These are phyloP conservation scores for Smallanthus sonchifolius DNA, from an alignment of 129 eudicot genomes.

Conservation along the genomic window DNA sequence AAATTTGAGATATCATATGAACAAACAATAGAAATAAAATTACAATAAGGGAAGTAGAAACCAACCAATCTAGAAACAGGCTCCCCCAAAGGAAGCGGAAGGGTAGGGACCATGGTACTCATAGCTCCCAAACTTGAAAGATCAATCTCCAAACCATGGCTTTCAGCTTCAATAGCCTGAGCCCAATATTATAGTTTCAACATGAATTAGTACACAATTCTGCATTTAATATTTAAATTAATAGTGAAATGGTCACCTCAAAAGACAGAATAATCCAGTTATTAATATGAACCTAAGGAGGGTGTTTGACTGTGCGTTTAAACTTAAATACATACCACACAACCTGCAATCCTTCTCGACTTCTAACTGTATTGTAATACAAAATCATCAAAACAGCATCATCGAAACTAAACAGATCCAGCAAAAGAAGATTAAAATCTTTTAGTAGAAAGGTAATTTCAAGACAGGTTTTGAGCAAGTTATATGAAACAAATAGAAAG, in stretches of 20 bases:
- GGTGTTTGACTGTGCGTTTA: too few species aligned
- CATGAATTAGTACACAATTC: not conserved
- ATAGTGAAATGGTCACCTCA: slow-evolving; percentile 61
- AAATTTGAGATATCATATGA: slow-evolving; percentile 12
- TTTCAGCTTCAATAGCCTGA: slow-evolving; percentile 90
- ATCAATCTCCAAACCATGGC: slow-evolving; percentile 85
- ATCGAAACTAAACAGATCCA: too few species aligned
- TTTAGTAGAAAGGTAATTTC: too few species aligned
- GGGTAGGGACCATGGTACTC: slow-evolving; percentile 63
- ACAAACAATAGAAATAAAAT: not conserved
- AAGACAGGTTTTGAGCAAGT: too few species aligned
- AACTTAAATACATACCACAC: too few species aligned
- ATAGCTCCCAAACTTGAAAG: slow-evolving; percentile 97
- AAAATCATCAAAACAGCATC: too few species aligned
- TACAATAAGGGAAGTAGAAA: not conserved
- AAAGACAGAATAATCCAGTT: too few species aligned
- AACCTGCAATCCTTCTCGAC: too few species aligned
- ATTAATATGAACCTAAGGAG: too few species aligned
- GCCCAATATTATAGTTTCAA: slow-evolving; percentile 4
- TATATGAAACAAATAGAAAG: too few species aligned
- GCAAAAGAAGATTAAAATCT: too few species aligned
- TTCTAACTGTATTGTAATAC: too few species aligned
- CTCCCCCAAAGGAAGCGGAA: slow-evolving; percentile 67
- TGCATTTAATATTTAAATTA: not conserved
- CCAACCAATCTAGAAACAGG: slow-evolving; percentile 70